Evolutionary conservation across 2,329 filamentous ascomycete species (phyloP), one percentile per base, ranked within the genome.

Genomic region (Xylaria sp.): DNA sequence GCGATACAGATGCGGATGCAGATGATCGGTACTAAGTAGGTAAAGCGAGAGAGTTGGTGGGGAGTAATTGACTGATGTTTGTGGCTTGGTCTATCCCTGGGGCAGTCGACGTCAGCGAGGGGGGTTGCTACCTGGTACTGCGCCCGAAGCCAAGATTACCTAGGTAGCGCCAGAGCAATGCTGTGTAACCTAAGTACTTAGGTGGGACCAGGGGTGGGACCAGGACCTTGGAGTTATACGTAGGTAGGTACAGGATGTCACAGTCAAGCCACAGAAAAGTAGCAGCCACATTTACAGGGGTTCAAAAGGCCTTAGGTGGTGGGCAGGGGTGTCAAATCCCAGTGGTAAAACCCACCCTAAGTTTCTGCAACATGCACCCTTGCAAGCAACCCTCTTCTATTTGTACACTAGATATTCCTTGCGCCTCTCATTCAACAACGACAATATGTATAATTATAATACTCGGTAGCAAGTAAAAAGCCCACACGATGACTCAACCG

Each of bases 401-500:
- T n/a, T n/a, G n/a, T n/a, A n/a, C n/a, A n/a, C n/a, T 18, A 44
- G 2, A 35, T 37, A 9, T 37, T 35, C n/a, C 9, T 21, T n/a
- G n/a, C 44, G 21, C 9, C 59, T 6, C 42, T 37, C 32, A 51
- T 40, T 51, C 21, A 40, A 42, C 21, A 12, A 37, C 53, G 21
- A 37, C 53, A 29, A 44, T 18, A 62, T 63, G 37, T 10, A 37
- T 55, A 1, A 18, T 55, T 2, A 10, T 35, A 44, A n/a, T 44
- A 35, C 27, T 6, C 21, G 29, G 27, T 50, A 42, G n/a, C 21
- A 44, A 42, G 12, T 47, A 10, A 40, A 58, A 13, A 27, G 16
- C 16, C 12, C 37, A 9, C 47, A 32, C 35, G 10, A 65, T 66
- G 64, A 0, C 21, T 18, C 6, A 74, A n/a, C 78, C 82, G 54